A percentile compares a stretch with the other conserved stretches of the same genome.
Evolutionary conservation across 2,329 filamentous ascomycete genomes (phyloP).

Genomic region (Dothideomycetidae sp.): DNA sequence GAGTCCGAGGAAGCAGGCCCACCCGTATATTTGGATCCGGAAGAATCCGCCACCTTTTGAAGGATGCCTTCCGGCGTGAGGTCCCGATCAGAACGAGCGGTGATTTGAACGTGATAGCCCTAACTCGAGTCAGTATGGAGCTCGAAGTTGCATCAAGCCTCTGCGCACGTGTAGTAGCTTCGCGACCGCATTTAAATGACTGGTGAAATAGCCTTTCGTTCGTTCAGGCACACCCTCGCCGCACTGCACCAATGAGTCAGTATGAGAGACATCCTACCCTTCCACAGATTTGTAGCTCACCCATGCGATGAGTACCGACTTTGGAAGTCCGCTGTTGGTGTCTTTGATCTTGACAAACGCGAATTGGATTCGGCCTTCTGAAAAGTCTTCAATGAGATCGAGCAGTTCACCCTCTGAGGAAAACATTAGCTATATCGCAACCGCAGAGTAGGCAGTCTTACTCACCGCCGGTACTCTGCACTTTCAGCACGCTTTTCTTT

Average conservation of each 20-base stretch:
- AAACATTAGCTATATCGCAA: background rate
- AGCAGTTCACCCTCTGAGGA: conserved; percentile 69
- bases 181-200: conserved; percentile 74
- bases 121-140: conserved; percentile 19
- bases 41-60: conserved; percentile 87
- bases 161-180: conserved; percentile 66
- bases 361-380: conserved; percentile 90
- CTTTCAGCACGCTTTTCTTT: conserved; percentile 92
- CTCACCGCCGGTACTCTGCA: conserved; percentile 76
- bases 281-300: no score
- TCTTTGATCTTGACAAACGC: conserved; percentile 95
- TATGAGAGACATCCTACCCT: no score
- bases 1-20: conserved; percentile 37
- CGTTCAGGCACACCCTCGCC: conserved; percentile 95
- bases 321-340: conserved; percentile 76
- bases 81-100: conserved; percentile 79
- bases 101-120: conserved; percentile 96
- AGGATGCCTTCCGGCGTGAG: conserved; percentile 77
- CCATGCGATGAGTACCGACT: conserved; percentile 88
- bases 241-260: conserved; percentile 44
- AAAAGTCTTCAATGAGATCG: conserved; percentile 90
- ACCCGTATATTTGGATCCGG: conserved; percentile 82
- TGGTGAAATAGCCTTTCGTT: conserved; percentile 97
- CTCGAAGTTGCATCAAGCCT: conserved; percentile 10
- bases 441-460: background rate